Base-by-base conservation (phyloP, 176 grass and related monocot species). In the Cenchrus americanus region DNA sequence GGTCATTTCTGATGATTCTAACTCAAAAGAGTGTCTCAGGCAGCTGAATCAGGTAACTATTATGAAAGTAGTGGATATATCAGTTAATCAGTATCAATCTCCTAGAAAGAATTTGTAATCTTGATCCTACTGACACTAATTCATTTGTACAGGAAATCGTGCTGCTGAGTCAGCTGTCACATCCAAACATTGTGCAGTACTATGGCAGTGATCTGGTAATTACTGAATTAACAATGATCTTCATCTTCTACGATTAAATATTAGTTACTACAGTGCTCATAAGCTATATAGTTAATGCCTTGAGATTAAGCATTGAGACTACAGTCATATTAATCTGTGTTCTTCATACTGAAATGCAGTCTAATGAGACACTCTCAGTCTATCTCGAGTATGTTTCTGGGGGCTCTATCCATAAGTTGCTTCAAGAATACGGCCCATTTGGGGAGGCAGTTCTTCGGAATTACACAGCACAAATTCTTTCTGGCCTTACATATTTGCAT, bases 301-400 rank as follows among this genome's bases (percentile, higher is more conserved):
- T 51, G 62, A 57, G 46, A 51, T 70, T 72, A 72, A 41, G 12
- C 2, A 44, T 22, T 83, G 44, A 49, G 80, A 7, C 57, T 71
- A 72, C 5, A 18, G 6, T 83, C 69, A 57, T 41, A 83, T 72
- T 63, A 57, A 82, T 76, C 12, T 52, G 0, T 75, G 76, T 54
- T 24, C 71, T 87, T 79, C 15, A 60, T 69, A 52, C 44, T 84
- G 30, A 32, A 26, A 86, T 84, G 80, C 87, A 99, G 96, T 87
- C 65, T 23, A 92, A 71, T 53, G 96, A 94, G 48, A 83, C 89
- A 81, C 93, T 99, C 52, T 96, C 91, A 2, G 96, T 99, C 79
- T 99, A 89, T 86, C 91, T 99, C 34, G 96, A 99, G 86, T 99
- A 86, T 79, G 89, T 96, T 62, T 99, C 96, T 57, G 96, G 96